phyloP scores from a whole-genome alignment of 2,329 filamentous ascomycete species.

The Fusarium robinianum region DNA sequence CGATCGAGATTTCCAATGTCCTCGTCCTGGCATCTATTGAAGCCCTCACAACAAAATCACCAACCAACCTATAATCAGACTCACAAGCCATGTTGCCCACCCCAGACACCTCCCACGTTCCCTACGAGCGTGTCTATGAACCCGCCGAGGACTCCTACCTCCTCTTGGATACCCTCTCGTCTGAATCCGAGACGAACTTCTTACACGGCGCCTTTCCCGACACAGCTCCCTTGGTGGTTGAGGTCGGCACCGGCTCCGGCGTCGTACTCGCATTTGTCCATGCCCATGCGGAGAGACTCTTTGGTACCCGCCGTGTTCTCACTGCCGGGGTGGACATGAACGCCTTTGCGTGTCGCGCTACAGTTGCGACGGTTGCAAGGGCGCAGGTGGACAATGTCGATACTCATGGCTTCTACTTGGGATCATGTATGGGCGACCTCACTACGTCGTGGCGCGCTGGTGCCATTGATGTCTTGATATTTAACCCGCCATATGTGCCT shows the following conservation, averaged over 20 bases:
- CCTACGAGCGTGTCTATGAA: conserved; percentile 88
- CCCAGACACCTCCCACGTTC: conserved; percentile 88
- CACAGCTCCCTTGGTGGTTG: conserved; percentile 69
- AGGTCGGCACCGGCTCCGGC: conserved; percentile 89
- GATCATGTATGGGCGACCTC: conserved; percentile 72
- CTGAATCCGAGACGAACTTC: conserved; percentile 68
- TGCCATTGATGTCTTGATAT: conserved; percentile 80
- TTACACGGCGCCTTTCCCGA: conserved; percentile 64
- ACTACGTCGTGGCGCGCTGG: conserved; percentile 60
- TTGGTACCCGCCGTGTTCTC: conserved; percentile 72
- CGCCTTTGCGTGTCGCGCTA: conserved; percentile 77
- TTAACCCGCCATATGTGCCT: conserved; percentile 97
- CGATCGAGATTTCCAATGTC: conserved; percentile 33
- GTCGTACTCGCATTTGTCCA: conserved; percentile 89
- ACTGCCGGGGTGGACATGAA: conserved; percentile 85
- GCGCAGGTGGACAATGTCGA: conserved; percentile 43
- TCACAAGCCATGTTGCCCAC: conserved; percentile 77
- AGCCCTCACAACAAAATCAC: conserved; percentile 25
- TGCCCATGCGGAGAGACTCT: conserved; percentile 72
- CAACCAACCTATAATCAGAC: not conserved
- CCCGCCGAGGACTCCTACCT: conserved; percentile 96
- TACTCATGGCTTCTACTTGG: conserved; percentile 61
- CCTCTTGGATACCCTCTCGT: conserved; percentile 87
- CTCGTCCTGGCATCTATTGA: conserved; percentile 21
- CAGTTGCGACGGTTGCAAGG: conserved; percentile 67